A percentile compares a stretch with the other conserved stretches of the same genome.
These are phyloP conservation scores for Wickerhamiella infanticola DNA, from an alignment of 1,139 yeast genomes.

Conservation along the genomic window DNA sequence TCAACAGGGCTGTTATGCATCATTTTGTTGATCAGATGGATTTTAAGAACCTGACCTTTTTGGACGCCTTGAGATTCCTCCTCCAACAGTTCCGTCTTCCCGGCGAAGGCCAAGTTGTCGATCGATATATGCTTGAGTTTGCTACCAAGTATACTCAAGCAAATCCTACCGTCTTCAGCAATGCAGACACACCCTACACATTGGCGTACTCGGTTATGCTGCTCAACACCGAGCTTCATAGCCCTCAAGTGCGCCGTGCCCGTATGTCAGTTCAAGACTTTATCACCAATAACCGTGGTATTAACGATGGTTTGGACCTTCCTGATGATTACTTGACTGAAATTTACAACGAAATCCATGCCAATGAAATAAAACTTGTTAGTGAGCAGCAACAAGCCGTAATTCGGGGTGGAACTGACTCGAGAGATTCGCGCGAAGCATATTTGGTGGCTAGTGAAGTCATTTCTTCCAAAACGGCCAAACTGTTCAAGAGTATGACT, in stretches of 20 bases:
- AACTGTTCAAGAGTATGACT: constrained; percentile 58
- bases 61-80: constrained; percentile 71
- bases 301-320: constrained; percentile 78
- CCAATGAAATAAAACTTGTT: constrained; percentile 73
- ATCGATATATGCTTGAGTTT: constrained; percentile 89
- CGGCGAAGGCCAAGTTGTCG: constrained; percentile 96
- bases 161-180: constrained; percentile 62
- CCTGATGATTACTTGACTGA: constrained; percentile 55
- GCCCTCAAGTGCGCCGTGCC: constrained; percentile 52
- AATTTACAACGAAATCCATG: constrained; percentile 61
- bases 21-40: constrained; percentile 84
- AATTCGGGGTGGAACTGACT: constrained; percentile 37
- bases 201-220: constrained; percentile 72
- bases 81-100: constrained; percentile 86
- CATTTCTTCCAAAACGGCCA: constrained; percentile 79
- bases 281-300: constrained; percentile 75
- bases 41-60: constrained; percentile 51
- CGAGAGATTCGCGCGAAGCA: constrained; percentile 44
- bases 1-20: constrained; percentile 74
- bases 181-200: constrained; percentile 68
- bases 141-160: constrained; percentile 85
- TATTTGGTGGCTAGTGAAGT: constrained; percentile 86
- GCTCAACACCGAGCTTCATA: constrained; percentile 80
- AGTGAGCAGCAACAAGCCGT: constrained; percentile 93
- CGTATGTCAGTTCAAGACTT: constrained; percentile 85